Conservation (phyloP, 306 rosid genomes). For the Begonia peltatifolia region DNA sequence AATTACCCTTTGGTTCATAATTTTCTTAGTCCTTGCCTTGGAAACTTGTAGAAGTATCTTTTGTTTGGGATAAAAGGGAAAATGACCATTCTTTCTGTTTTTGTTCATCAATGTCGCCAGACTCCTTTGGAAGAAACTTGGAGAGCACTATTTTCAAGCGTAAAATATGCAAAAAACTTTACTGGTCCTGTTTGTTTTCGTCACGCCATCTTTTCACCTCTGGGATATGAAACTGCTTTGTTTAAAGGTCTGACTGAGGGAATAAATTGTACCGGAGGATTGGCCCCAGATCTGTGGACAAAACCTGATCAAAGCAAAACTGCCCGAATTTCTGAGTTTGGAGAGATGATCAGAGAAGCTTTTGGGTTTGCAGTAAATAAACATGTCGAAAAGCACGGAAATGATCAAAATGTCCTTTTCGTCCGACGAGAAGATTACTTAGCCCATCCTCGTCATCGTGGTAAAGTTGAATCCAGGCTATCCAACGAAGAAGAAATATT, state of each 20-base stretch:
- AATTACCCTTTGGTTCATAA: too few species aligned
- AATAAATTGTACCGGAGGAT: constrained; percentile 47
- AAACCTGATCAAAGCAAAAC: constrained; percentile 55
- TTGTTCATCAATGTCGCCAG: constrained; percentile 30
- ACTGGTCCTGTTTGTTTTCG: constrained; percentile 75
- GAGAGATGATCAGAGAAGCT: constrained; percentile 79
- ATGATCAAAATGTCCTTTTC: constrained; percentile 58
- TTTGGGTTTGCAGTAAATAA: constrained; percentile 45
- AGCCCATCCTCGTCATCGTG: constrained; percentile 91
- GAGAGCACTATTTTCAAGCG: constrained; percentile 70
- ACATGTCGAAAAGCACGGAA: constrained; percentile 26
- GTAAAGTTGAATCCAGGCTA: constrained; percentile 77
- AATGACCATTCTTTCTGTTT: constrained; percentile 4
- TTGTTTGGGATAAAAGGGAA: too few species aligned
- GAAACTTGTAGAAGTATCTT: too few species aligned
- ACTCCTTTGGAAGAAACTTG: constrained; percentile 86
- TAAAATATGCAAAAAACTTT: constrained; percentile 73
- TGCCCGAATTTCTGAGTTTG: constrained; percentile 86
- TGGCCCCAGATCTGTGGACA: constrained; percentile 61
- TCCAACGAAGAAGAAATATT: constrained; percentile 70
- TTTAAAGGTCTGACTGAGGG: constrained; percentile 65
- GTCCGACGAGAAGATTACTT: constrained; percentile 89
- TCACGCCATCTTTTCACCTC: constrained; percentile 70
- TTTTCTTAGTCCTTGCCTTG: too few species aligned
- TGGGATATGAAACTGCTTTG: constrained; percentile 83